These are phyloP conservation scores for Xerocomus potaroensis DNA, from an alignment of 768 basidiomycete genomes.

Conservation along the genomic window DNA sequence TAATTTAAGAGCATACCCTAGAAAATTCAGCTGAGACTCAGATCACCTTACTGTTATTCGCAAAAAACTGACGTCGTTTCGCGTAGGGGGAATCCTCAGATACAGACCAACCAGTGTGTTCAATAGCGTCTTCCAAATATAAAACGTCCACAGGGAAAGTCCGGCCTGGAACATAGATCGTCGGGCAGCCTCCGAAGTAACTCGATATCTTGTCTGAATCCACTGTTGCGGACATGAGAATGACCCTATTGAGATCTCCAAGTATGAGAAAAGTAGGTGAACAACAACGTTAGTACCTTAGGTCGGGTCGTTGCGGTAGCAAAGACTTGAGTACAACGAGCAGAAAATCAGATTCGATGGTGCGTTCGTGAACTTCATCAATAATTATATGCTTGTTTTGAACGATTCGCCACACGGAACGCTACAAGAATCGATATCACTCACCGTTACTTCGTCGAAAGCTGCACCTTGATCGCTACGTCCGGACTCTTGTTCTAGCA, in stretches of 20 bases:
- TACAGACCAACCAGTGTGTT: conserved; percentile 75
- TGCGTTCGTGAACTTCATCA: conserved; percentile 97
- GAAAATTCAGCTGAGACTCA: background rate
- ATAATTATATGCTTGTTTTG: conserved; percentile 79
- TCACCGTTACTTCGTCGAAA: conserved; percentile 92
- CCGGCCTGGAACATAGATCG: conserved; percentile 85
- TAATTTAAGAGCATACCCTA: conserved; percentile 64
- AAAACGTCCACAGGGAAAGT: conserved; percentile 88
- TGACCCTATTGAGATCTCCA: conserved; percentile 49
- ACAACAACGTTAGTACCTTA: conserved; percentile 57
- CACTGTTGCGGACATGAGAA: conserved; percentile 96
- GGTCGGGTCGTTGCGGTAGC: conserved; percentile 65
- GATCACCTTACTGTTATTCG: background rate
- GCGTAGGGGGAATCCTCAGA: conserved; percentile 80
- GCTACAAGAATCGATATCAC: conserved; percentile 18
- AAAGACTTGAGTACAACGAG: conserved; percentile 89
- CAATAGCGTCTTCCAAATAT: conserved; percentile 89
- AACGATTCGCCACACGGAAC: background rate
- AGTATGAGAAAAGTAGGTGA: conserved; percentile 2
- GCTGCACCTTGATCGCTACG: conserved; percentile 68
- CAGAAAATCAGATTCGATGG: conserved; percentile 96
- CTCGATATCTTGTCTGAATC: conserved; percentile 86
- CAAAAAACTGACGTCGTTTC: conserved; percentile 49
- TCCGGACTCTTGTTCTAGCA: conserved; percentile 86
- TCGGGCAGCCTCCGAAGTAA: conserved; percentile 85